These are phyloP conservation scores for Coccinonectria pachysandricola DNA, from an alignment of 2,329 filamentous ascomycete species.

Conservation along the genomic window DNA sequence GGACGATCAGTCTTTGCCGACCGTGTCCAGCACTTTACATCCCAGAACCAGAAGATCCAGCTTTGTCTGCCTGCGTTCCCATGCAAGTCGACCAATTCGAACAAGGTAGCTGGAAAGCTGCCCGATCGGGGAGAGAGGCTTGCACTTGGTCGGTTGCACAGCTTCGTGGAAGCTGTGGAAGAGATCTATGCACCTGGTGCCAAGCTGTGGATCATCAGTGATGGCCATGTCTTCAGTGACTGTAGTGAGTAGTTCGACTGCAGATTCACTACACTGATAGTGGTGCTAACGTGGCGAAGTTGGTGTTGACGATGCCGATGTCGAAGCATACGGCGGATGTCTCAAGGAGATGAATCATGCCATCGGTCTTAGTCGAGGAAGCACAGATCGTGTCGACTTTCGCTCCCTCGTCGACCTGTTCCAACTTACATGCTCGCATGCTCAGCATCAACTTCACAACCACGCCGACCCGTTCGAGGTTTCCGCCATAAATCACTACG, in stretches of 20 bases:
- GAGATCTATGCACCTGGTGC: constrained; percentile 23
- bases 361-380: constrained; percentile 14
- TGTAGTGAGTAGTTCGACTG: no score
- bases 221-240: constrained; percentile 32
- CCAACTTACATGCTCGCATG: constrained; percentile 26
- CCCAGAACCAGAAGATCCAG: constrained; percentile 12
- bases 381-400: constrained; percentile 17
- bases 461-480: constrained; percentile 1
- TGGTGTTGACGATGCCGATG: constrained; percentile 32
- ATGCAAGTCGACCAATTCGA: constrained; percentile 27
- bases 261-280: no score
- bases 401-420: constrained; percentile 20
- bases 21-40: constrained; percentile 14
- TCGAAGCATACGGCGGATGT: constrained; percentile 28
- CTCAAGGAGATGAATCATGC: constrained; percentile 27
- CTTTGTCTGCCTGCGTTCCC: constrained; percentile 29
- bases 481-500: constrained; percentile 27
- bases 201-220: constrained; percentile 27
- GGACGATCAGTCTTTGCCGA: constrained; percentile 14
- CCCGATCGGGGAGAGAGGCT: constrained; percentile 27
- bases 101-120: constrained; percentile 22
- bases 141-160: constrained; percentile 21
- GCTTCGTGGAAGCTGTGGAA: constrained; percentile 20
- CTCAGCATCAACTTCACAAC: background rate
- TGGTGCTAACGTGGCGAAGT: no score